These are phyloP conservation scores for Exophiala spinifera DNA, from an alignment of 2,329 filamentous ascomycete genomes.

Conservation along the genomic window DNA sequence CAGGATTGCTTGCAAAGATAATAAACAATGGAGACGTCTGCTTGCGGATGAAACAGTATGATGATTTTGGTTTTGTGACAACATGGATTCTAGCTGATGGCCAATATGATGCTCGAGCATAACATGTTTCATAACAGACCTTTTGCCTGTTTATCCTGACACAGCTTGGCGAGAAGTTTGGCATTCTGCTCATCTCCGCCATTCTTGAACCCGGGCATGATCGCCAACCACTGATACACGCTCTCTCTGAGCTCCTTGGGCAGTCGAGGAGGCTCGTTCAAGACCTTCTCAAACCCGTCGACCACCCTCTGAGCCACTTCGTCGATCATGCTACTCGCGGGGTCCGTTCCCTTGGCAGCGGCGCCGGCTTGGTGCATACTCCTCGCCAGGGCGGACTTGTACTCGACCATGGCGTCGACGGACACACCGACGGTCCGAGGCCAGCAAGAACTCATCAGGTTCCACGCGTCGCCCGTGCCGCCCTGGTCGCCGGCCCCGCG, in stretches of 20 bases:
- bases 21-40: too few relatives aligned
- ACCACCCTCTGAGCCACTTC: slow-evolving; percentile 24
- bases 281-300: slow-evolving; percentile 25
- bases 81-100: too few relatives aligned
- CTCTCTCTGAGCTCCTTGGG: slow-evolving; percentile 25
- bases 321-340: slow-evolving; percentile 21
- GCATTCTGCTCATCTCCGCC: slow-evolving; percentile 18
- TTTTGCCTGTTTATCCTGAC: slow-evolving; percentile 22
- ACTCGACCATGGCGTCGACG: slow-evolving; percentile 26
- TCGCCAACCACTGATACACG: slow-evolving; percentile 29
- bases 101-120: too few relatives aligned
- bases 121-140: slow-evolving; percentile 19
- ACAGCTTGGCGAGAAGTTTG: slow-evolving; percentile 16
- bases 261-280: slow-evolving; percentile 21
- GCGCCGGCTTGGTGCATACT: slow-evolving; percentile 1
- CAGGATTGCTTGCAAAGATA: too few relatives aligned
- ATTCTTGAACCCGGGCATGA: slow-evolving; percentile 29
- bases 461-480: slow-evolving; percentile 26
- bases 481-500: slow-evolving; percentile 28
- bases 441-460: slow-evolving; percentile 30
- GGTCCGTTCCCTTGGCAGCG: not conserved
- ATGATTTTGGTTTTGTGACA: too few relatives aligned
- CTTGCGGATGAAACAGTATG: too few relatives aligned
- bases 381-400: slow-evolving; percentile 23
- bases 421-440: slow-evolving; percentile 24